A percentile compares a stretch with the other conserved stretches of the same genome.
phyloP scores from a whole-genome alignment of 2,329 filamentous ascomycete genomes.

The Aspergillus fijiensis region DNA sequence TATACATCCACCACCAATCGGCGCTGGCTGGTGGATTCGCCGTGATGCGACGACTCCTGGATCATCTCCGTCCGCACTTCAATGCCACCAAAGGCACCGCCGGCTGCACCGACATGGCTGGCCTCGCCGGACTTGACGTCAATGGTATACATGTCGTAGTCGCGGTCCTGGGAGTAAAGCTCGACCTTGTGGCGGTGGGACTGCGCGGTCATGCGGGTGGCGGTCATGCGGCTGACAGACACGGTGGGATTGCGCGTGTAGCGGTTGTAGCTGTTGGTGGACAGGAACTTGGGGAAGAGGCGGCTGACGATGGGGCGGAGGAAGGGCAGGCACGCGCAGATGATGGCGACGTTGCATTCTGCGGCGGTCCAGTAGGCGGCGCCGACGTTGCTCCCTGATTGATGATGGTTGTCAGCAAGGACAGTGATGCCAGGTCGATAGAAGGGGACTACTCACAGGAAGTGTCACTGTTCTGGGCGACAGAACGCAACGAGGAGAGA shows the following conservation, averaged over 20 bases:
- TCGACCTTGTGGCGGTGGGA: slow-evolving; percentile 14
- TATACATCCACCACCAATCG: slow-evolving; percentile 23
- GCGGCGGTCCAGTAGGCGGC: slow-evolving; percentile 48
- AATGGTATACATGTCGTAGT: slow-evolving; percentile 31
- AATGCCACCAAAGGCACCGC: slow-evolving; percentile 24
- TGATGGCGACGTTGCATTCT: slow-evolving; percentile 45
- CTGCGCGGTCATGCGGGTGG: slow-evolving; percentile 11
- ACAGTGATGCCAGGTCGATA: background rate
- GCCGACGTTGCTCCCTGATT: slow-evolving; percentile 28
- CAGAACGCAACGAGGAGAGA: slow-evolving; percentile 26
- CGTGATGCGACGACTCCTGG: slow-evolving; percentile 22
- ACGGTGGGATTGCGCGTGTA: slow-evolving; percentile 22
- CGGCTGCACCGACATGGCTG: slow-evolving; percentile 1
- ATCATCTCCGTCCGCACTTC: slow-evolving; percentile 36
- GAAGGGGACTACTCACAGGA: slow-evolving; percentile 22
- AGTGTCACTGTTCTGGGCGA: slow-evolving; percentile 28
- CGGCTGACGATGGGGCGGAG: slow-evolving; percentile 39
- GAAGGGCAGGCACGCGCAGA: slow-evolving; percentile 44
- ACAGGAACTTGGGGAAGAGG: slow-evolving; percentile 40
- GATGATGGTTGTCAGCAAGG: background rate
- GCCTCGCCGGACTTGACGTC: slow-evolving; percentile 25
- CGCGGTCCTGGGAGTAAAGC: slow-evolving; percentile 25
- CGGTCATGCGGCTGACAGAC: slow-evolving; percentile 10
- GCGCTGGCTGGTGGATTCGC: slow-evolving; percentile 23
- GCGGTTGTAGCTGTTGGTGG: slow-evolving; percentile 28